Evolutionary conservation across 306 rosid genomes (phyloP), one percentile per base, ranked within the genome.

Genomic region (Inga oerstediana): DNA sequence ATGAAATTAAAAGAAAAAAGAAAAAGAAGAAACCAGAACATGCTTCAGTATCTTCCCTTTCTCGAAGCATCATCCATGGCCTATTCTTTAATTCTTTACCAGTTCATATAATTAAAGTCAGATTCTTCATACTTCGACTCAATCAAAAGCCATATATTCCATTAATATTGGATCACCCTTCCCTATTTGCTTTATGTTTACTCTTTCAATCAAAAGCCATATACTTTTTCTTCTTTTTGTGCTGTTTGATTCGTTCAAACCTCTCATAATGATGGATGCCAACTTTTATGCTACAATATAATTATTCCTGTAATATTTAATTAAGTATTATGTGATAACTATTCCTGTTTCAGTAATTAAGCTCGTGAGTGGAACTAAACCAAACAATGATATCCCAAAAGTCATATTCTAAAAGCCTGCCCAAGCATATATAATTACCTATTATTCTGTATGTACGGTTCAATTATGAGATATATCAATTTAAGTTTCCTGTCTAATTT

Each of bases 41-140:
- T 68, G 48, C 48, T 68, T 68, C 48, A 37, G 74, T 19, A 39
- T 68, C 74, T 68, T 68, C 71, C 39, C 71, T 66, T 66, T 68
- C 74, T 37, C 14, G 27, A 35, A 68, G 74, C 74, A 68, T 39
- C 74, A 35, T 68, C 43, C 49, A 68, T 68, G 15, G 48, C 30
- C 27, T 68, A 68, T 68, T 68, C 49, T 68, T 41, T 62, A 32
- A 32, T 35, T 19, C 74, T 68, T 68, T 68, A 68, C 74, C 48
- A 17, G 27, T 39, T 37, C 48, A 68, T 49, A 19, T 8, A 48
- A 11, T 13, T 13, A 48, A 68, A 68, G 44, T 68, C 74, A 37
- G 74, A 68, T 68, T 35, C 72, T 67, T 67, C 10, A 17, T 35
- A 20, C 45, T 52, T 15, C 69, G 5, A 67, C 35, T 19, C 24